phyloP scores from a whole-genome alignment of 73 alveolate genomes.

The Paramecium octaurelia region DNA sequence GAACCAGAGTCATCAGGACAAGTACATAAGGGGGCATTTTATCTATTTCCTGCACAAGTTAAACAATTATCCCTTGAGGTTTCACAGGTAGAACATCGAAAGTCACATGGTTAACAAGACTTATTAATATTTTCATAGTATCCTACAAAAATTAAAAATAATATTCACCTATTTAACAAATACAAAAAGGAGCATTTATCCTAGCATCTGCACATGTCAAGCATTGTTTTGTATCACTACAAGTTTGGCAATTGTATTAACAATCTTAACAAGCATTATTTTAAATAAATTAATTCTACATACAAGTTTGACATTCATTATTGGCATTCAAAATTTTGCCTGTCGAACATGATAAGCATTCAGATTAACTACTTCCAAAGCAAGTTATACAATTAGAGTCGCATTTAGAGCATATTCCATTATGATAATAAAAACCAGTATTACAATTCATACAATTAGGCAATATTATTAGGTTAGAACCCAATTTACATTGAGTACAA shows the following conservation, averaged over 20 bases:
- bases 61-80: background rate
- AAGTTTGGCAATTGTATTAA: background rate
- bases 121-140: background rate
- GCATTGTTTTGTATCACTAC: background rate
- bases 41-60: constrained; percentile 15
- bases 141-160: background rate
- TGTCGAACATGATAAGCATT: background rate
- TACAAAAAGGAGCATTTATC: background rate
- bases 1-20: background rate
- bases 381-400: background rate
- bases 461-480: background rate
- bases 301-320: background rate
- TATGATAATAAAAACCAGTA: background rate
- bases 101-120: background rate
- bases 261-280: background rate
- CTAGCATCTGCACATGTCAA: background rate
- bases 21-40: background rate
- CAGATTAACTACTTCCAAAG: background rate
- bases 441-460: background rate
- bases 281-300: background rate
- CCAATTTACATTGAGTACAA: background rate
- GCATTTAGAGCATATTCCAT: background rate
- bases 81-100: background rate
- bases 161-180: background rate
- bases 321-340: background rate